phyloP scores from a whole-genome alignment of 306 rosid species.

The Aeschynomene evenia region DNA sequence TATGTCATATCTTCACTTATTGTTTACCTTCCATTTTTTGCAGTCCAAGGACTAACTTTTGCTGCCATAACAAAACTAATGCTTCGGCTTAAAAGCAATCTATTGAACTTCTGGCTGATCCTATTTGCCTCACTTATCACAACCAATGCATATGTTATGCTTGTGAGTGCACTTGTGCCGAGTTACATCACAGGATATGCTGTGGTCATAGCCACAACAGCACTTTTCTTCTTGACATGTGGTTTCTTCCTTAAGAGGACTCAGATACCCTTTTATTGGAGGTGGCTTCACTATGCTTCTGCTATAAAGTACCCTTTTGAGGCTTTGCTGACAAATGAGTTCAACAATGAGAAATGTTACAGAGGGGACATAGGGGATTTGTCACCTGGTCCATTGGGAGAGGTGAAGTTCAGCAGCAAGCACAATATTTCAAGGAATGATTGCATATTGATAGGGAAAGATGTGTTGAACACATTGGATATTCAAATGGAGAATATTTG shows the following conservation, averaged over 20 bases:
- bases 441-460: slow-evolving; percentile 65
- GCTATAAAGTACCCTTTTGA: slow-evolving; percentile 93
- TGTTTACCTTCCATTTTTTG: slow-evolving; percentile 87
- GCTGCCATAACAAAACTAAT: slow-evolving; percentile 60
- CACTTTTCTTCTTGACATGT: slow-evolving; percentile 84
- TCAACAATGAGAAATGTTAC: slow-evolving; percentile 59
- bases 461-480: slow-evolving; percentile 66
- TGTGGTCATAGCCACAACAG: slow-evolving; percentile 85
- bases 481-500: slow-evolving; percentile 42
- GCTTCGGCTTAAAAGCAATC: slow-evolving; percentile 49
- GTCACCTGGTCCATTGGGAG: slow-evolving; percentile 70
- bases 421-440: slow-evolving; percentile 26
- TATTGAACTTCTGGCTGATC: slow-evolving; percentile 62
- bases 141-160: slow-evolving; percentile 87
- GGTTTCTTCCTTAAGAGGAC: slow-evolving; percentile 76
- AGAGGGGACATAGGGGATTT: slow-evolving; percentile 50
- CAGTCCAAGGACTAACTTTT: slow-evolving; percentile 84
- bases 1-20: slow-evolving; percentile 75
- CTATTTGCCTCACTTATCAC: slow-evolving; percentile 81
- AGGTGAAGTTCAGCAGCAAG: slow-evolving; percentile 32
- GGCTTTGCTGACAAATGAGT: slow-evolving; percentile 77
- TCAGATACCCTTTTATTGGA: slow-evolving; percentile 65
- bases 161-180: slow-evolving; percentile 91
- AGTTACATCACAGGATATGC: slow-evolving; percentile 91
- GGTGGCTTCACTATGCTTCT: slow-evolving; percentile 83